Percentiles rank a stretch among this genome's conserved stretches.
Conservation (phyloP, 305 asterid genomes). For the Fraxinus sp. region DNA sequence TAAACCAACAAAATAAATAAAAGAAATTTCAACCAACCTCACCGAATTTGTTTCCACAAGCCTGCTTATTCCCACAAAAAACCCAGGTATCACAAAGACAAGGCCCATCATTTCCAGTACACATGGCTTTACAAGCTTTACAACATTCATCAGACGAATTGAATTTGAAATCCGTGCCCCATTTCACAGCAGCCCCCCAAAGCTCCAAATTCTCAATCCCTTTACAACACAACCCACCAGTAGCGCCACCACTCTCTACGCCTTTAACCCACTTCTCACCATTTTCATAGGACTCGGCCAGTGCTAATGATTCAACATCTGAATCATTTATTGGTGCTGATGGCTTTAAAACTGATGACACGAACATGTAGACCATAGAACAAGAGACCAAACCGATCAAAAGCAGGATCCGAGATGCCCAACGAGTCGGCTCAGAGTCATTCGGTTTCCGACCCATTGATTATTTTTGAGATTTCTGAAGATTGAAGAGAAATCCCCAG, state of each 20-base stretch:
- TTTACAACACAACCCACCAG: slow-evolving; percentile 49
- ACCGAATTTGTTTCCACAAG: slow-evolving; percentile 76
- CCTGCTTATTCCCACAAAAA: slow-evolving; percentile 71
- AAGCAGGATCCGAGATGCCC: slow-evolving; percentile 56
- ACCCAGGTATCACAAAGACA: slow-evolving; percentile 95
- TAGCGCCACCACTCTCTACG: slow-evolving; percentile 19
- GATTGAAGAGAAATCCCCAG: slow-evolving; percentile 25
- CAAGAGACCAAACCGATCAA: slow-evolving; percentile 72
- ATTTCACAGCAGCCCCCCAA: slow-evolving; percentile 88
- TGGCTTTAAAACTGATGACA: slow-evolving; percentile 50
- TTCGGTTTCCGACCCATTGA: slow-evolving; percentile 72
- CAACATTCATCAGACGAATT: slow-evolving; percentile 73
- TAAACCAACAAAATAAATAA: not conserved
- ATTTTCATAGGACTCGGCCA: slow-evolving; percentile 19
- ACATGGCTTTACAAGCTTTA: slow-evolving; percentile 70
- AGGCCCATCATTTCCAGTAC: slow-evolving; percentile 74
- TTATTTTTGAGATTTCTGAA: not conserved
- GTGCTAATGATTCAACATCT: slow-evolving; percentile 25
- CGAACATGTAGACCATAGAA: slow-evolving; percentile 54
- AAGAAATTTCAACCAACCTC: slow-evolving; percentile 50
- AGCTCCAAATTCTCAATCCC: slow-evolving; percentile 76
- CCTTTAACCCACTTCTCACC: slow-evolving; percentile 25
- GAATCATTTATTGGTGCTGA: slow-evolving; percentile 16
- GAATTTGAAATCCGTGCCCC: slow-evolving; percentile 90
- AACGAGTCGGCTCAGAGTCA: slow-evolving; percentile 56